Evolutionary conservation across 2,329 filamentous ascomycete genomes (phyloP).

Genomic region (Colletotrichum euphorbiae): DNA sequence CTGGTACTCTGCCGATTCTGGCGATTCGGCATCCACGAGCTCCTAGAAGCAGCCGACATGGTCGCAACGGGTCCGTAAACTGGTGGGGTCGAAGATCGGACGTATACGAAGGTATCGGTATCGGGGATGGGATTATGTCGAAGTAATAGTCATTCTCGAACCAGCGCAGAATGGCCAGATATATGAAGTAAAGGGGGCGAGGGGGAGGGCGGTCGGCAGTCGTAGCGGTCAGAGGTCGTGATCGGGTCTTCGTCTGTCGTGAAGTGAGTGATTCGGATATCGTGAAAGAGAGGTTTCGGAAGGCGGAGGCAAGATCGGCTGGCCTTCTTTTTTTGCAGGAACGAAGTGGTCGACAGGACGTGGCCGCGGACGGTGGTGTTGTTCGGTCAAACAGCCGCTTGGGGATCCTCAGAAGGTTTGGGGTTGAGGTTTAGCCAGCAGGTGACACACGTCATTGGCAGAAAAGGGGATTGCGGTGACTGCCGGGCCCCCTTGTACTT

Average conservation of each 20-base stretch:
- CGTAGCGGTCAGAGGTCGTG: not conserved
- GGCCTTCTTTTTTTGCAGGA: not conserved
- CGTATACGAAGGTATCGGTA: slow-evolving; percentile 22
- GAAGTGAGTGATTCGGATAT: not conserved
- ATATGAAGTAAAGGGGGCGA: not conserved
- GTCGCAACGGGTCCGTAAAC: slow-evolving; percentile 30
- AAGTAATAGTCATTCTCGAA: slow-evolving; percentile 37
- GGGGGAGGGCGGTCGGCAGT: not conserved
- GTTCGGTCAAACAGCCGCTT: slow-evolving; percentile 38
- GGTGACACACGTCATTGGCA: slow-evolving; percentile 41
- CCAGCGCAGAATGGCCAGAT: slow-evolving; percentile 34
- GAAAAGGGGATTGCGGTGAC: slow-evolving; percentile 40
- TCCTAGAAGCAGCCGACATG: slow-evolving; percentile 66
- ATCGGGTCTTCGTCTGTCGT: not conserved
- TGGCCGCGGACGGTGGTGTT: slow-evolving; percentile 32
- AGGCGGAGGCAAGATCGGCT: not conserved
- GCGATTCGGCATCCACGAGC: slow-evolving; percentile 58
- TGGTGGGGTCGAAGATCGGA: slow-evolving; percentile 29
- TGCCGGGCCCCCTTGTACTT: slow-evolving; percentile 39
- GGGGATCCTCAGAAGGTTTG: slow-evolving; percentile 40
- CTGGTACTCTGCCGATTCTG: slow-evolving; percentile 55
- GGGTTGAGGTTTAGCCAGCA: slow-evolving; percentile 39
- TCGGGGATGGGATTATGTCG: slow-evolving; percentile 28
- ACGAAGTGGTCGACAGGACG: slow-evolving; percentile 8
- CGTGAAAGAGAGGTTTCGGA: not conserved